phyloP scores from a whole-genome alignment of 2,329 filamentous ascomycete species.

The Fusarium miscanthi region DNA sequence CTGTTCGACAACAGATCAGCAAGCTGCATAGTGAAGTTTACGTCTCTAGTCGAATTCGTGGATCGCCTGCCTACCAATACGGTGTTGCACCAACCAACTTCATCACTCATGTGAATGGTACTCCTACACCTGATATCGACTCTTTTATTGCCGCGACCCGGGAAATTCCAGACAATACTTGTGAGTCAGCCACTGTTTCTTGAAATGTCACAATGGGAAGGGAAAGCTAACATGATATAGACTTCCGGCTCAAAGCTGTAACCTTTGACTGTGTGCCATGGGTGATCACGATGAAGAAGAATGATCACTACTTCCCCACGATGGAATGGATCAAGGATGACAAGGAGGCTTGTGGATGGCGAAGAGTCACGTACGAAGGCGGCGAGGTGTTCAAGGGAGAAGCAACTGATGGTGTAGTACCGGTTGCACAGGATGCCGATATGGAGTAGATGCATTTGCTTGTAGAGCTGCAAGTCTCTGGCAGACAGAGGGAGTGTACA shows the following conservation, averaged over 20 bases:
- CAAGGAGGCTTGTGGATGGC: conserved; percentile 70
- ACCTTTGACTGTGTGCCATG: conserved; percentile 98
- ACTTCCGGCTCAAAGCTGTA: conserved; percentile 96
- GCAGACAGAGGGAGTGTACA: conserved; percentile 28
- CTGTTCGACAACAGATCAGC: conserved; percentile 95
- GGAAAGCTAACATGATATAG: conserved; percentile 53
- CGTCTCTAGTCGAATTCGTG: conserved; percentile 85
- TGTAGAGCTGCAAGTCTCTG: neutral
- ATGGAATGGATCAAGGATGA: conserved; percentile 76
- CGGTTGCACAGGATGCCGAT: conserved; percentile 56
- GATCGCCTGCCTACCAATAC: conserved; percentile 88
- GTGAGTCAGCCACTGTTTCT: conserved; percentile 57
- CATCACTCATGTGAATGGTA: conserved; percentile 93
- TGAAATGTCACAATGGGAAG: neutral
- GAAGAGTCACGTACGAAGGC: conserved; percentile 70
- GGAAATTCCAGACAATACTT: conserved; percentile 94
- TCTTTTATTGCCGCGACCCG: conserved; percentile 83
- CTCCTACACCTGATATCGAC: conserved; percentile 83
- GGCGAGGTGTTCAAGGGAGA: conserved; percentile 65
- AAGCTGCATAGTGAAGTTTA: conserved; percentile 97
- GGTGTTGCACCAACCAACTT: conserved; percentile 97
- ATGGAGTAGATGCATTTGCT: conserved; percentile 51
- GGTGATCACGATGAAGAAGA: conserved; percentile 99
- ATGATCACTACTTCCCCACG: conserved; percentile 91
- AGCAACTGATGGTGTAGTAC: conserved; percentile 60